phyloP scores from a whole-genome alignment of 306 rosid genomes.

The Fagus sylvatica region DNA sequence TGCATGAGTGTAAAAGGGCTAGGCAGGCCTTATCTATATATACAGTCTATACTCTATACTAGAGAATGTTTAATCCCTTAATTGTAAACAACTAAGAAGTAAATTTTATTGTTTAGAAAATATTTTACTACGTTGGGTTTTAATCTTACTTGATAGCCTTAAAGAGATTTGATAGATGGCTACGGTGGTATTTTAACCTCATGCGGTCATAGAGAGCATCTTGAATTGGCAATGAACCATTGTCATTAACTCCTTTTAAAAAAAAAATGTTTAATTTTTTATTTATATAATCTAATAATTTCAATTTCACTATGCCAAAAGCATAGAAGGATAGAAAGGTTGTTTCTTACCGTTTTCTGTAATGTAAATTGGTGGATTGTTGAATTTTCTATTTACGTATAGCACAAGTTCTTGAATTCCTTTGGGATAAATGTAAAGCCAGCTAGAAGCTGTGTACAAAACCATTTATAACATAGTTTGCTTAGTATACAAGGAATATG shows the following conservation, averaged over 20 bases:
- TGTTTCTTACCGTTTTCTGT: constrained; percentile 59
- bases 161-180: constrained; percentile 49
- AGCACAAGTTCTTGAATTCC: constrained; percentile 40
- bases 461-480: background rate
- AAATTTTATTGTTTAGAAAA: too few relatives aligned
- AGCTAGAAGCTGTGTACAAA: constrained; percentile 47
- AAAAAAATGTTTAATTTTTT: background rate
- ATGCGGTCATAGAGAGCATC: constrained; percentile 41
- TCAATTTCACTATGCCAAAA: background rate
- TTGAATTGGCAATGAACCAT: constrained; percentile 35
- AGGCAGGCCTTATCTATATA: too few relatives aligned
- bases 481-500: background rate
- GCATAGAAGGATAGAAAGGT: background rate
- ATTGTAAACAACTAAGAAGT: too few relatives aligned
- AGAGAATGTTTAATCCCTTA: too few relatives aligned
- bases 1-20: too few relatives aligned
- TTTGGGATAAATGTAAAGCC: constrained; percentile 54
- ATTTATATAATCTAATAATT: background rate
- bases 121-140: too few relatives aligned
- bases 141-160: constrained; percentile 60
- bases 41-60: too few relatives aligned
- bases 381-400: constrained; percentile 32
- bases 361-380: constrained; percentile 47
- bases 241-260: constrained; percentile 51
- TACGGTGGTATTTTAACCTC: constrained; percentile 44